Evolutionary conservation across 352 stramenopile genomes (phyloP).

Genomic region (Pythium inflatum): DNA sequence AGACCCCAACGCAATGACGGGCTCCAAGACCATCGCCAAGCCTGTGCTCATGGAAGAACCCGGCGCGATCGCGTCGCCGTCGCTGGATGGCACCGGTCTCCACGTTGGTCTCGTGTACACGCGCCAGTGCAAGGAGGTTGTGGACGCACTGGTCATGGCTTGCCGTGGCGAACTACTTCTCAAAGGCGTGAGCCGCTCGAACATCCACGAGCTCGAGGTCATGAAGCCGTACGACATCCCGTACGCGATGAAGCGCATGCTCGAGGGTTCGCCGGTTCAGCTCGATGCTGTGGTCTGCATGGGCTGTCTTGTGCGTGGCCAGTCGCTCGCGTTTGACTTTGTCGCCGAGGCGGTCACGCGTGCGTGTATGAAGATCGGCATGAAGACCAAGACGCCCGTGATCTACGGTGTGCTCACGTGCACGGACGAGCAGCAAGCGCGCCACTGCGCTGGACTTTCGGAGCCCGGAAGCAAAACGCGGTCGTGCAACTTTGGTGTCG

Average conservation of each 20-base stretch:
- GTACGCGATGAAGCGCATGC: conserved; percentile 36
- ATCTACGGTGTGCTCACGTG: conserved; percentile 38
- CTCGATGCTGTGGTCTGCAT: conserved; percentile 35
- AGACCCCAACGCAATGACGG: conserved; percentile 18
- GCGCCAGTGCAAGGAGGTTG: conserved; percentile 31
- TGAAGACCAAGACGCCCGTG: conserved; percentile 37
- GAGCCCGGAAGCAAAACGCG: conserved; percentile 26
- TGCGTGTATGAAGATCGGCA: conserved; percentile 36
- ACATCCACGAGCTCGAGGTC: conserved; percentile 39
- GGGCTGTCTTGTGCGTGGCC: conserved; percentile 29
- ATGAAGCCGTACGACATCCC: conserved; percentile 35
- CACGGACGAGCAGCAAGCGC: conserved; percentile 27
- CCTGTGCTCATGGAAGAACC: conserved; percentile 47
- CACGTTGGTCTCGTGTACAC: conserved; percentile 31
- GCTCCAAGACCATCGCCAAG: conserved; percentile 30
- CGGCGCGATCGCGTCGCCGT: conserved; percentile 34
- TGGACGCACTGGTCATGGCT: conserved; percentile 31
- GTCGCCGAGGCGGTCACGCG: conserved; percentile 36
- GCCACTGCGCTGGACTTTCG: conserved; percentile 25
- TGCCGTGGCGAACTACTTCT: conserved; percentile 38
- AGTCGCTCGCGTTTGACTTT: conserved; percentile 38
- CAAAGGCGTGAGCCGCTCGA: conserved; percentile 29
- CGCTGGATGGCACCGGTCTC: conserved; percentile 26
- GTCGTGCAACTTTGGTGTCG: conserved; percentile 34
- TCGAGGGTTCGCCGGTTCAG: conserved; percentile 16